Evolutionary conservation across 1,284 basidiomycete genomes (phyloP).

Genomic region (Tilletia indica): DNA sequence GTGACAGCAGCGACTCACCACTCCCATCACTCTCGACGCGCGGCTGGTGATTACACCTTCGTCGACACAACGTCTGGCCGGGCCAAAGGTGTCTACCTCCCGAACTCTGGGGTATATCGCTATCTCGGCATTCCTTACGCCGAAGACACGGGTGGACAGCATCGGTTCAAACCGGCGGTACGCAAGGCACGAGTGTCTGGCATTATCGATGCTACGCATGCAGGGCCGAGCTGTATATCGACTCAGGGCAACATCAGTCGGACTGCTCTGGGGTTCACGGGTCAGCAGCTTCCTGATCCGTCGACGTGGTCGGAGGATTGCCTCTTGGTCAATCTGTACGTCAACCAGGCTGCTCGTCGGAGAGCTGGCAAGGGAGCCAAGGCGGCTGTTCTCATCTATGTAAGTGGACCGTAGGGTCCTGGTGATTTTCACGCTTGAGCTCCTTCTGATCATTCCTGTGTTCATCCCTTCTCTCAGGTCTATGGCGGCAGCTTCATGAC

Average conservation of each 20-base stretch:
- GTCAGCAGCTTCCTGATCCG: conserved; percentile 17
- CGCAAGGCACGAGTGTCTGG: conserved; percentile 6
- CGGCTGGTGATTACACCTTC: conserved; percentile 17
- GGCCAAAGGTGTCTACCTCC: conserved; percentile 23
- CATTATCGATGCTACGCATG: conserved; percentile 23
- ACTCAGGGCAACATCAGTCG: conserved; percentile 10
- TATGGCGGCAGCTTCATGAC: conserved; percentile 18
- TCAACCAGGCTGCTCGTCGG: conserved; percentile 19
- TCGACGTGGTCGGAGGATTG: conserved; percentile 26
- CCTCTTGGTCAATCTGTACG: conserved; percentile 24
- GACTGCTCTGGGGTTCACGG: conserved; percentile 18
- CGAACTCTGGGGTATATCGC: conserved; percentile 16
- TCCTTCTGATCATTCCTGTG: too few relatives aligned
- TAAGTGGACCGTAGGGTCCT: background rate
- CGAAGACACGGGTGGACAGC: conserved; percentile 22
- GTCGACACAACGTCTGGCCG: conserved; percentile 24
- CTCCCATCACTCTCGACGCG: too few relatives aligned
- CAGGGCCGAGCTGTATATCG: conserved; percentile 21
- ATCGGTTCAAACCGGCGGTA: conserved; percentile 26
- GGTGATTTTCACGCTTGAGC: background rate
- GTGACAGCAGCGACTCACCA: background rate
- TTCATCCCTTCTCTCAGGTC: background rate
- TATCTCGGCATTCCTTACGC: conserved; percentile 29
- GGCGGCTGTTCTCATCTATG: conserved; percentile 8
- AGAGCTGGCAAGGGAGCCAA: background rate